Percentiles rank a stretch among this genome's conserved stretches.
phyloP scores from a whole-genome alignment of 176 grass and related monocot genomes.

The Carex pumila region DNA sequence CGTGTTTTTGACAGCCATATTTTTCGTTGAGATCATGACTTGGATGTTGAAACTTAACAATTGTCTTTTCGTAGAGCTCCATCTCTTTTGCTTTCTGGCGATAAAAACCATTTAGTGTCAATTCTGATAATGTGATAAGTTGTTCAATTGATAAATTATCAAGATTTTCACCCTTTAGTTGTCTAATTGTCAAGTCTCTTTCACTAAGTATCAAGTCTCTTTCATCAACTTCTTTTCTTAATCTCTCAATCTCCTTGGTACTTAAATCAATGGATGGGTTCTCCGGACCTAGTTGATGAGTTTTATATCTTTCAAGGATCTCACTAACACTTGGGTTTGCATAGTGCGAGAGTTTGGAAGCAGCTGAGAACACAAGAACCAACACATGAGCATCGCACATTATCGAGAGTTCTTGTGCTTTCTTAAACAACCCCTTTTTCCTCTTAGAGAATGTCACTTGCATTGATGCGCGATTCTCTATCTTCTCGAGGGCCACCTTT shows the following conservation, averaged over 20 bases:
- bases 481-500: conserved; percentile 65
- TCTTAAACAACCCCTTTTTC: conserved; percentile 70
- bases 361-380: conserved; percentile 79
- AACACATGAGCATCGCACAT: conserved; percentile 75
- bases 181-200: neutral
- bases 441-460: conserved; percentile 92
- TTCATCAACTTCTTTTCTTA: neutral
- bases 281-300: conserved; percentile 32
- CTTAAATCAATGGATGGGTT: conserved; percentile 25
- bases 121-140: conserved; percentile 53
- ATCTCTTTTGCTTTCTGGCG: conserved; percentile 33
- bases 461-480: conserved; percentile 60
- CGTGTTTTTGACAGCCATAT: no score
- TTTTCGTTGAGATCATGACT: neutral
- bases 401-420: conserved; percentile 74
- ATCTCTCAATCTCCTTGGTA: conserved; percentile 6
- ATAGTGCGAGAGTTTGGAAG: conserved; percentile 57
- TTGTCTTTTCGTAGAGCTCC: neutral
- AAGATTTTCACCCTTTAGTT: conserved; percentile 75
- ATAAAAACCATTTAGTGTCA: conserved; percentile 37
- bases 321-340: conserved; percentile 54
- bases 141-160: conserved; percentile 51
- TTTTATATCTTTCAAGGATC: conserved; percentile 53
- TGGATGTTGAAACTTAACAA: neutral
- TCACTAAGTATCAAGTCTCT: neutral